These are phyloP conservation scores for Cladosporium velox DNA, from an alignment of 2,329 filamentous ascomycete genomes.

Conservation along the genomic window DNA sequence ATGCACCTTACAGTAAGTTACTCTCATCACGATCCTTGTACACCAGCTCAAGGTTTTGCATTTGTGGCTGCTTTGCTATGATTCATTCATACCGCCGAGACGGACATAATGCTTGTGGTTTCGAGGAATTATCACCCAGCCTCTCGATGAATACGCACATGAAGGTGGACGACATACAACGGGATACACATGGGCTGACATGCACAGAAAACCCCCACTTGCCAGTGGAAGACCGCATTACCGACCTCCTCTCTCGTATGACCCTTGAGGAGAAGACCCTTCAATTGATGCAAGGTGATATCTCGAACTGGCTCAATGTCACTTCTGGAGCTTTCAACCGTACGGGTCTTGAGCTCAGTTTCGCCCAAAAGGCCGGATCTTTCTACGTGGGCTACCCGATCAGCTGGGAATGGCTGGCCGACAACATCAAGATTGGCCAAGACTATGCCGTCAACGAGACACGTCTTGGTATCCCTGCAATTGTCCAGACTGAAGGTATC, in stretches of 20 bases:
- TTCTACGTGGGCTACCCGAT: constrained; percentile 73
- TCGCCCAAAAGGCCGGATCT: constrained; percentile 65
- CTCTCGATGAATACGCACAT: not conserved
- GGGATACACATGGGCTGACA: constrained; percentile 42
- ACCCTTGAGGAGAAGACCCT: constrained; percentile 72
- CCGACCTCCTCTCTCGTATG: constrained; percentile 71
- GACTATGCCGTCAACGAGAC: constrained; percentile 69
- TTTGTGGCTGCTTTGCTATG: not conserved
- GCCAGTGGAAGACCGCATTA: constrained; percentile 63
- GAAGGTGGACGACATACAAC: not conserved
- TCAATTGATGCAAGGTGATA: constrained; percentile 65
- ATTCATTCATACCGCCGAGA: not conserved
- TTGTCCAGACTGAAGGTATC: constrained; percentile 73
- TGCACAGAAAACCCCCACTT: constrained; percentile 60
- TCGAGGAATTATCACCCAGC: not conserved
- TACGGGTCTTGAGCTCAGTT: constrained; percentile 66
- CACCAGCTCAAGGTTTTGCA: not conserved
- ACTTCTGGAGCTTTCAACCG: constrained; percentile 67
- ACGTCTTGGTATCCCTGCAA: constrained; percentile 68
- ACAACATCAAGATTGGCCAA: constrained; percentile 65
- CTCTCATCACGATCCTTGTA: not conserved
- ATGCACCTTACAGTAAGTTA: constrained; percentile 38
- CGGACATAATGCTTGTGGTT: not conserved
- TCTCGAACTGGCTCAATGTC: constrained; percentile 73
- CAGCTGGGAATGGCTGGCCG: constrained; percentile 62